phyloP scores from a whole-genome alignment of 139 green algal genomes.

The Zygnema cylindricum region DNA sequence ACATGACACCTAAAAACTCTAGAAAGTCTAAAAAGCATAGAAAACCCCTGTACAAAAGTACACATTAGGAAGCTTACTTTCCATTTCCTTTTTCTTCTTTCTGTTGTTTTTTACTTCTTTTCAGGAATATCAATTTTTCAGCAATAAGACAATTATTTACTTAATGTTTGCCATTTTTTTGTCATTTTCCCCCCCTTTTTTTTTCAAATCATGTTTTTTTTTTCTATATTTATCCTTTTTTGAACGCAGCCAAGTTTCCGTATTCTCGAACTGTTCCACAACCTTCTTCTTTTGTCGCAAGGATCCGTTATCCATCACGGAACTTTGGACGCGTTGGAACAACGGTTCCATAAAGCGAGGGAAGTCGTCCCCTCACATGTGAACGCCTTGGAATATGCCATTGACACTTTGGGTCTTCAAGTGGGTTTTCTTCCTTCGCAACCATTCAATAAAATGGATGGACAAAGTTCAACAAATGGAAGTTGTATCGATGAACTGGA shows the following conservation, averaged over 20 bases:
- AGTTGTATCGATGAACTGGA: neutral
- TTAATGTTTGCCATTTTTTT: too few relatives aligned
- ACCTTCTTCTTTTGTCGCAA: slow-evolving; percentile 34
- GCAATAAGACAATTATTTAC: too few relatives aligned
- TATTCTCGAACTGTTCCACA: slow-evolving; percentile 55
- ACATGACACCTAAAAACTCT: too few relatives aligned
- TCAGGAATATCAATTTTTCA: too few relatives aligned
- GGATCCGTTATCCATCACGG: slow-evolving; percentile 35
- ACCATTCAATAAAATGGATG: neutral
- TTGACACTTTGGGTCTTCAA: slow-evolving; percentile 8
- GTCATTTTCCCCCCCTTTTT: too few relatives aligned
- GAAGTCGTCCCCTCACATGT: neutral
- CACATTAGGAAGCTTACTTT: too few relatives aligned
- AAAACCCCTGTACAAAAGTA: too few relatives aligned
- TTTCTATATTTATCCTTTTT: neutral
- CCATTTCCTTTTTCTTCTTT: too few relatives aligned
- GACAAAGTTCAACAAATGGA: neutral
- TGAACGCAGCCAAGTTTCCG: slow-evolving; percentile 49
- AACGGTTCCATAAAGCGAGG: neutral
- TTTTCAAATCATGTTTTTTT: too few relatives aligned
- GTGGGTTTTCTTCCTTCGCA: neutral
- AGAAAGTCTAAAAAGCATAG: too few relatives aligned
- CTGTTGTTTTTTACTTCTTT: too few relatives aligned
- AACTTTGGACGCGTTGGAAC: slow-evolving; percentile 24
- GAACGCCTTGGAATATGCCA: slow-evolving; percentile 34